Evolutionary conservation across 1,284 basidiomycete genomes (phyloP).

Genomic region (Spongiforma sp.): DNA sequence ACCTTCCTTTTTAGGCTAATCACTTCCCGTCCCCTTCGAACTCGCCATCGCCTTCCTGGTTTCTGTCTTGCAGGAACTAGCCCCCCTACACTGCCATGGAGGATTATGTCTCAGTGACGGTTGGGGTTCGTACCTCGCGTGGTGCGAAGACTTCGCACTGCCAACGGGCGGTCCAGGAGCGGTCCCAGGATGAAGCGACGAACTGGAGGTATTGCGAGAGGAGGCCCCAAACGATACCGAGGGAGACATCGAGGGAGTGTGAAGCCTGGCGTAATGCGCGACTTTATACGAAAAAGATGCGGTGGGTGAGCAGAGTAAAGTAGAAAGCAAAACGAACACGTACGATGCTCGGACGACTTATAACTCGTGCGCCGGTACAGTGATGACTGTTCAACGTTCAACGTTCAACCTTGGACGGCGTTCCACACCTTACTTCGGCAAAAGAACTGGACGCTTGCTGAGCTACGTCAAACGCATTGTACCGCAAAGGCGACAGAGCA

Average conservation of each 20-base stretch:
- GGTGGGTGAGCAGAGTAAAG: conserved; percentile 3
- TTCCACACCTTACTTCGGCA: conserved; percentile 32
- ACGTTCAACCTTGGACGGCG: conserved; percentile 33
- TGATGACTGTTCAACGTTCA: no score
- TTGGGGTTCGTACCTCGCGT: conserved; percentile 39
- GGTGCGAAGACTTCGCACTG: conserved; percentile 37
- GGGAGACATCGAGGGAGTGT: conserved; percentile 34
- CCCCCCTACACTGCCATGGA: no score
- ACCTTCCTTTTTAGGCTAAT: no score
- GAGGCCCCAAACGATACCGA: conserved; percentile 42
- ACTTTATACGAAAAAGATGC: conserved; percentile 23
- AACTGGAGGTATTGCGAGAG: conserved; percentile 54
- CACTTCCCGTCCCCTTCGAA: no score
- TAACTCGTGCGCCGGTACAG: conserved; percentile 40
- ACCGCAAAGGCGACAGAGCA: conserved; percentile 37
- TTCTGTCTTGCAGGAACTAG: no score
- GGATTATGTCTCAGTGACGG: conserved; percentile 48
- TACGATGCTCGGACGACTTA: conserved; percentile 40
- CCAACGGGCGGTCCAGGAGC: conserved; percentile 31
- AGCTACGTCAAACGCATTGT: conserved; percentile 30
- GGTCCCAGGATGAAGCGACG: conserved; percentile 45
- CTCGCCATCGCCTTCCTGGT: no score
- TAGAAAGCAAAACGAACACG: conserved; percentile 14
- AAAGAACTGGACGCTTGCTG: conserved; percentile 17
- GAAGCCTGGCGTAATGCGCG: conserved; percentile 35